Conservation (phyloP, 164 flowering plant species). For the Nelumbo lutea region DNA sequence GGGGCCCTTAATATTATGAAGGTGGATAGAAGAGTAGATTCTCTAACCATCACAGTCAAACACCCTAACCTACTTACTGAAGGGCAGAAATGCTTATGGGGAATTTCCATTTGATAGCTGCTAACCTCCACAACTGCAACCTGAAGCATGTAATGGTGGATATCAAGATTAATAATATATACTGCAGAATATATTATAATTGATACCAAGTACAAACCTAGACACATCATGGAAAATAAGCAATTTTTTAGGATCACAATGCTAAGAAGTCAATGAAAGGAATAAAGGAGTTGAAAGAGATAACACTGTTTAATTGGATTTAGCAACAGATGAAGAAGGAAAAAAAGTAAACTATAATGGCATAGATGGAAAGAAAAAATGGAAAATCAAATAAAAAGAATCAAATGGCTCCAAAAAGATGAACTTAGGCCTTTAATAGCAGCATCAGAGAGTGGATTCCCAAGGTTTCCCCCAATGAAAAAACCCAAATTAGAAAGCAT, state of each 20-base stretch:
- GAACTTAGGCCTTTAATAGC: constrained; percentile 26
- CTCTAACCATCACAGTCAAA: background rate
- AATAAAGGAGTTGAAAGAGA: background rate
- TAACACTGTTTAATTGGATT: background rate
- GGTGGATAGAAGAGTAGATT: background rate
- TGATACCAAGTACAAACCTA: too few species aligned
- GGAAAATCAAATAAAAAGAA: constrained; percentile 16
- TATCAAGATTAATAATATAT: too few species aligned
- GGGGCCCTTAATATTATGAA: too few species aligned
- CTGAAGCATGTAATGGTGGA: constrained; percentile 12
- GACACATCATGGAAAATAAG: too few species aligned
- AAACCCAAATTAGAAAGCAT: constrained; percentile 32
- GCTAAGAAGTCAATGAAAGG: too few species aligned
- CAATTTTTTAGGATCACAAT: too few species aligned
- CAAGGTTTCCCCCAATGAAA: constrained; percentile 49
- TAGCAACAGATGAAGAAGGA: too few species aligned
- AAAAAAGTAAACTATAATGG: too few species aligned
- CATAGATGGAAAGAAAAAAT: background rate
- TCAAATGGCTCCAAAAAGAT: constrained; percentile 18
- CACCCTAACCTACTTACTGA: constrained; percentile 26
- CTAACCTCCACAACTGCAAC: constrained; percentile 54
- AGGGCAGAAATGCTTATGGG: constrained; percentile 30
- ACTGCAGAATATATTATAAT: too few species aligned
- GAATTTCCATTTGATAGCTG: constrained; percentile 49
- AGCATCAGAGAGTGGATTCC: constrained; percentile 42